A percentile compares a stretch with the other conserved stretches of the same genome.
Conservation (phyloP, 2,329 filamentous ascomycete genomes). For the Fusarium sp. region DNA sequence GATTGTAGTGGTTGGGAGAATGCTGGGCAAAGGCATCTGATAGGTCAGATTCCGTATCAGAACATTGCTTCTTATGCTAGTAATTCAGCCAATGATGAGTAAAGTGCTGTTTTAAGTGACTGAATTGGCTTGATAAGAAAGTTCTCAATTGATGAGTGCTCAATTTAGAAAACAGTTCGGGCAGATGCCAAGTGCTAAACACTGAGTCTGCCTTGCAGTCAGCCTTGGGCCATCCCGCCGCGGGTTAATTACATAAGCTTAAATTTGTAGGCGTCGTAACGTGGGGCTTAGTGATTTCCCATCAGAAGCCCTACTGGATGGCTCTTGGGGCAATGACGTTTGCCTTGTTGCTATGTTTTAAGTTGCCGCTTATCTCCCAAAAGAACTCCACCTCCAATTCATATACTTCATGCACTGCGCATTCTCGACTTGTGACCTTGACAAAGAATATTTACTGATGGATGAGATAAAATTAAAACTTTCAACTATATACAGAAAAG, state of each 20-base stretch:
- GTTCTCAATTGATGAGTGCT: neutral
- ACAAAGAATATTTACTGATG: accelerated
- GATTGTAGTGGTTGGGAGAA: constrained; percentile 48
- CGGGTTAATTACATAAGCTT: neutral
- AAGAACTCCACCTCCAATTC: accelerated
- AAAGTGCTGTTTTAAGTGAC: no score
- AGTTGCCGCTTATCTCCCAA: neutral
- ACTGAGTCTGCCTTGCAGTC: neutral
- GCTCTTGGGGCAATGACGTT: neutral
- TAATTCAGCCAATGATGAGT: neutral
- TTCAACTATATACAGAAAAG: neutral
- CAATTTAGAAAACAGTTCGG: neutral
- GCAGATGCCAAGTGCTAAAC: neutral
- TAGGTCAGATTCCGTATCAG: neutral
- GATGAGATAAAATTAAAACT: neutral
- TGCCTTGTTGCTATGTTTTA: neutral
- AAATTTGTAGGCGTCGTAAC: neutral
- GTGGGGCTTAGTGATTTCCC: neutral
- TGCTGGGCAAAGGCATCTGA: constrained; percentile 36
- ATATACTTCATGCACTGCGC: neutral
- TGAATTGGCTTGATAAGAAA: no score
- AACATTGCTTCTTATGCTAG: neutral
- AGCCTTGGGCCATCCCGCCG: neutral
- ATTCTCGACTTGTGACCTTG: neutral
- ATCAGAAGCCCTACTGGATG: neutral